Evolutionary conservation across 768 basidiomycete genomes (phyloP).

Genomic region (Sarcodon aspratus): DNA sequence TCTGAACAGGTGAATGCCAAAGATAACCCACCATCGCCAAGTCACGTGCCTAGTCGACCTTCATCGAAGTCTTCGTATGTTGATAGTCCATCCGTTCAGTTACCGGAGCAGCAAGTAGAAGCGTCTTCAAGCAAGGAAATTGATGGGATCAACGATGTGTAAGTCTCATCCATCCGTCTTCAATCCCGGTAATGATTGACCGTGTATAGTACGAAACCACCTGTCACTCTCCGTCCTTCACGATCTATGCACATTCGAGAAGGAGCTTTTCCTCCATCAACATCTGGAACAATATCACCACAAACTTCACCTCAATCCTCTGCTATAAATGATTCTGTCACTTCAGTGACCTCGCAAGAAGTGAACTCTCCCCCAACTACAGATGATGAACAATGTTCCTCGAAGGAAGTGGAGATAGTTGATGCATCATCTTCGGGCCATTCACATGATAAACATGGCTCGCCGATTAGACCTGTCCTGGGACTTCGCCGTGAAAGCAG

Average conservation of each 20-base stretch:
- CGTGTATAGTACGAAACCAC: not conserved
- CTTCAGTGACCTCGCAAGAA: not conserved
- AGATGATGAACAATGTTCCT: too few species aligned
- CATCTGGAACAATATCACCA: conserved; percentile 2
- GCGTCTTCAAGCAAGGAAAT: too few species aligned
- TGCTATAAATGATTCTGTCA: not conserved
- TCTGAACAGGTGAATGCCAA: not conserved
- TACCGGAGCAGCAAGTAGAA: too few species aligned
- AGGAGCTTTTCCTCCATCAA: conserved; percentile 53
- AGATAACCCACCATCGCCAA: not conserved
- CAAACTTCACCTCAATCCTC: not conserved
- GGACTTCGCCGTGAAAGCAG: conserved; percentile 13
- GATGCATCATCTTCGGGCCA: too few species aligned
- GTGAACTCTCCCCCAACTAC: not conserved
- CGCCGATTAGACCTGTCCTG: too few species aligned
- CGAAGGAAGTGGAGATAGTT: too few species aligned
- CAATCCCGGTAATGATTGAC: too few species aligned
- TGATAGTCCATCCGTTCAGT: too few species aligned
- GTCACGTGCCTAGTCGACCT: too few species aligned
- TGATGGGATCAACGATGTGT: too few species aligned
- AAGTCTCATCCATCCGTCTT: too few species aligned
- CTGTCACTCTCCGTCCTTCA: conserved; percentile 3
- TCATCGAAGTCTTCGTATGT: not conserved
- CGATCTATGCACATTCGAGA: conserved; percentile 33
- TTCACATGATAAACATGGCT: too few species aligned